Evolutionary conservation across 2,329 filamentous ascomycete genomes (phyloP).

Genomic region (Achaetomium macrosporum): DNA sequence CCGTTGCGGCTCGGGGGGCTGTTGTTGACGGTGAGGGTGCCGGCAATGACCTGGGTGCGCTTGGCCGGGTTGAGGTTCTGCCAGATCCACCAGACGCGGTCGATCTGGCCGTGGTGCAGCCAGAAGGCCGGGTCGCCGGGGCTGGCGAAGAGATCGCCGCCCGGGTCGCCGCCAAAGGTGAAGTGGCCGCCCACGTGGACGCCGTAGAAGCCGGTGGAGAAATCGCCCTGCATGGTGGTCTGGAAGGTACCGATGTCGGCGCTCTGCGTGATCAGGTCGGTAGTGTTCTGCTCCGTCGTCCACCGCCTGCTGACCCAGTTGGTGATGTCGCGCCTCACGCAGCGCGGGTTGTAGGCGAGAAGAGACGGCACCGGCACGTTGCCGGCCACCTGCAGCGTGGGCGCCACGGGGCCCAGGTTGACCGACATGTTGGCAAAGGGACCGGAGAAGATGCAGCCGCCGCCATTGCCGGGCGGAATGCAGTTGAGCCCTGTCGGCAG

Average conservation of each 20-base stretch:
- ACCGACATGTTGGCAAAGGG: constrained; percentile 41
- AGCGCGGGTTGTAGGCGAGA: constrained; percentile 32
- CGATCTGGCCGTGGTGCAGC: constrained; percentile 18
- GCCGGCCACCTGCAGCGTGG: constrained; percentile 21
- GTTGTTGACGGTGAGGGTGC: constrained; percentile 14
- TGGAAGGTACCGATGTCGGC: constrained; percentile 13
- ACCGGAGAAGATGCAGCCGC: constrained; percentile 48
- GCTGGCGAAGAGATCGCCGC: constrained; percentile 26
- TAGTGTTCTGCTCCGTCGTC: constrained; percentile 7
- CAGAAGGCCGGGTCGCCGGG: constrained; percentile 17
- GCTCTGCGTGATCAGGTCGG: constrained; percentile 8
- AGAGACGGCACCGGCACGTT: constrained; percentile 12
- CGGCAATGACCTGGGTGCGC: constrained; percentile 4
- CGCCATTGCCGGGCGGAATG: constrained; percentile 41
- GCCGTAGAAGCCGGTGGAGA: constrained; percentile 18
- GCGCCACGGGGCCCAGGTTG: constrained; percentile 36
- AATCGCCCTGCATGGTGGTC: constrained; percentile 13
- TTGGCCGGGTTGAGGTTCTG: constrained; percentile 9
- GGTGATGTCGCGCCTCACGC: constrained; percentile 28
- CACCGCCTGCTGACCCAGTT: constrained; percentile 14
- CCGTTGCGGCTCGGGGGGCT: constrained; percentile 10
- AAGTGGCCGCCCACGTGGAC: constrained; percentile 28
- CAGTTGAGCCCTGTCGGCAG: constrained; percentile 29
- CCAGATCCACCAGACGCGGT: constrained; percentile 17
- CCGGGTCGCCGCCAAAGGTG: constrained; percentile 30